Evolutionary conservation across 176 grass and related monocot species (phyloP).

Genomic region (Calamus simplicifolius): DNA sequence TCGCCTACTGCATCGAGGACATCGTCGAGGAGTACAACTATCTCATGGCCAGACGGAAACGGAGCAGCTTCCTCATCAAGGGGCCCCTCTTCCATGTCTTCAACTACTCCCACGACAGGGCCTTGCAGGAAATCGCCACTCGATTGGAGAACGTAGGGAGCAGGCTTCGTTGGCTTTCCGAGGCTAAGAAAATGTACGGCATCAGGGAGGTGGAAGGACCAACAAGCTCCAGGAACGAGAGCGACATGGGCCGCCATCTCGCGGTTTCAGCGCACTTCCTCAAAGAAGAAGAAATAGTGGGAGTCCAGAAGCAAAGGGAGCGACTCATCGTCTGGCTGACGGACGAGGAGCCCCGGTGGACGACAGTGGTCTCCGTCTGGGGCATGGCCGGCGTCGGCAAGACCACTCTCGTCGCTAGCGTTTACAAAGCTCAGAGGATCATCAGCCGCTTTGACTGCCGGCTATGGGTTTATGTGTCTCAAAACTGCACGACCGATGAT

Average conservation of each 20-base stretch:
- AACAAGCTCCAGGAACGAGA: neutral
- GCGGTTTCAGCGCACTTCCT: constrained; percentile 15
- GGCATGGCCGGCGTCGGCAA: constrained; percentile 63
- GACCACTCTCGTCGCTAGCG: constrained; percentile 40
- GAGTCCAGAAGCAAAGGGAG: constrained; percentile 20
- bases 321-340: constrained; percentile 22
- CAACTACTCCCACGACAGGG: neutral
- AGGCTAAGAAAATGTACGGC: neutral
- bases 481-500: constrained; percentile 5
- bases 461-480: constrained; percentile 32
- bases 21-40: constrained; percentile 32
- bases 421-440: constrained; percentile 23
- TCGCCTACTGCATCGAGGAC: constrained; percentile 29
- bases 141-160: neutral
- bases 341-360: neutral
- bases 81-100: constrained; percentile 6
- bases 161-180: neutral
- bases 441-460: constrained; percentile 12
- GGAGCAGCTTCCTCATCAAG: neutral
- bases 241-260: neutral
- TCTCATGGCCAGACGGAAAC: neutral
- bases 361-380: constrained; percentile 24
- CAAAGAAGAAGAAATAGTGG: constrained; percentile 35
- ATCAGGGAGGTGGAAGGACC: neutral
- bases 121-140: neutral